Evolutionary conservation across 1,284 basidiomycete genomes (phyloP).

Genomic region (Cutaneotrichosporon cyanovorans): DNA sequence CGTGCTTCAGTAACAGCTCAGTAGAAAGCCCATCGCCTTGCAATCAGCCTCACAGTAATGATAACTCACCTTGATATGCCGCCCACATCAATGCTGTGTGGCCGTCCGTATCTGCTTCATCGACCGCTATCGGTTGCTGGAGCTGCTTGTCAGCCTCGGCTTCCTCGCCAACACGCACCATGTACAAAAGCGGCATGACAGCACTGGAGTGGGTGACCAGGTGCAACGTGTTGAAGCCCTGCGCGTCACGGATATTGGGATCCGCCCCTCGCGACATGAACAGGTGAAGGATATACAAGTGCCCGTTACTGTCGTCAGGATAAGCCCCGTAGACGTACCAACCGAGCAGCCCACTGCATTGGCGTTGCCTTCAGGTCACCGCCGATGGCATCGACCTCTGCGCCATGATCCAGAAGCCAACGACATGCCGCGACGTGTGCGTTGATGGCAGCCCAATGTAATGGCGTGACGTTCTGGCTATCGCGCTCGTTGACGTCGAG

Average conservation of each 20-base stretch:
- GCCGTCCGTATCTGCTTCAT: slow-evolving; percentile 80
- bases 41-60: neutral
- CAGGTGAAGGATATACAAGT: slow-evolving; percentile 88
- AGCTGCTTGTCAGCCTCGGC: slow-evolving; percentile 44
- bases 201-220: slow-evolving; percentile 88
- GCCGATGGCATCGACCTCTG: slow-evolving; percentile 86
- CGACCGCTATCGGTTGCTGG: slow-evolving; percentile 81
- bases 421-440: slow-evolving; percentile 42
- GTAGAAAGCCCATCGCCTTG: slow-evolving; percentile 76
- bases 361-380: slow-evolving; percentile 94
- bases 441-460: slow-evolving; percentile 83
- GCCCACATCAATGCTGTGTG: slow-evolving; percentile 99
- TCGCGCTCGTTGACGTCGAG: slow-evolving; percentile 62
- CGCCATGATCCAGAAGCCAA: slow-evolving; percentile 83
- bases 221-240: slow-evolving; percentile 95
- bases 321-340: slow-evolving; percentile 8
- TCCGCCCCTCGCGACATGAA: slow-evolving; percentile 84
- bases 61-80: slow-evolving; percentile 64
- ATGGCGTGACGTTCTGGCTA: slow-evolving; percentile 81
- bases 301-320: slow-evolving; percentile 61
- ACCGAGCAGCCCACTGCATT: slow-evolving; percentile 90
- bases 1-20: slow-evolving; percentile 79
- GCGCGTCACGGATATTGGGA: slow-evolving; percentile 80
- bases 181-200: slow-evolving; percentile 87
- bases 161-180: slow-evolving; percentile 43